phyloP scores from a whole-genome alignment of 441 rosid genomes.

The Pelargonium citronellum region DNA sequence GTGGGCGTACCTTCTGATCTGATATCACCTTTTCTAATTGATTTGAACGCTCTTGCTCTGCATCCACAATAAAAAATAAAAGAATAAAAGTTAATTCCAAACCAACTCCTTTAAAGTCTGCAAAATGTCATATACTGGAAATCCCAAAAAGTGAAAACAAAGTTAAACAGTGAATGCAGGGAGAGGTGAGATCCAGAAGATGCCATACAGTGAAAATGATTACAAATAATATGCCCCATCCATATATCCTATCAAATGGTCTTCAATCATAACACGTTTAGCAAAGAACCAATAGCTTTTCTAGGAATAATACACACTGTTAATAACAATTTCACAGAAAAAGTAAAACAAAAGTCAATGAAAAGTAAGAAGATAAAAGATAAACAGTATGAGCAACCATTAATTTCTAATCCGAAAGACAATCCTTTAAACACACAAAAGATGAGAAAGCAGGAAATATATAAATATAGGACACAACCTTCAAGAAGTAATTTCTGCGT shows the following conservation, averaged over 20 bases:
- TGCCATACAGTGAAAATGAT: neutral
- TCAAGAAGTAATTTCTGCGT: slow-evolving; percentile 23
- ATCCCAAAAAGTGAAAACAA: neutral
- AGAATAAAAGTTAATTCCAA: slow-evolving; percentile 11
- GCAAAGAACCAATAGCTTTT: neutral
- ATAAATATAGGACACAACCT: slow-evolving; percentile 36
- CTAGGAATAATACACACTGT: neutral
- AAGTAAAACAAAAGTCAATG: neutral
- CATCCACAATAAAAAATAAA: slow-evolving; percentile 14
- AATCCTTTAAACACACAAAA: neutral
- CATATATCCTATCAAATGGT: neutral
- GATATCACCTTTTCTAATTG: slow-evolving; percentile 25
- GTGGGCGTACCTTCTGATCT: slow-evolving; percentile 35
- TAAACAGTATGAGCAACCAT: neutral
- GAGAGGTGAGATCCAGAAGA: neutral
- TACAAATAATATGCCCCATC: neutral
- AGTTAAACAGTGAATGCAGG: neutral
- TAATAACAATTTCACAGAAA: neutral
- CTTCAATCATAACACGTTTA: neutral
- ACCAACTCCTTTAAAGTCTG: neutral
- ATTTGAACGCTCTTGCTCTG: slow-evolving; percentile 32
- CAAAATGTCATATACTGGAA: neutral
- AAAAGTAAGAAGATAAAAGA: neutral
- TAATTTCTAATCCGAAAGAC: neutral
- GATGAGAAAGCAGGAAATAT: neutral